Base-by-base conservation (phyloP, 2,329 filamentous ascomycete species). In the Ophiostoma sp. region DNA sequence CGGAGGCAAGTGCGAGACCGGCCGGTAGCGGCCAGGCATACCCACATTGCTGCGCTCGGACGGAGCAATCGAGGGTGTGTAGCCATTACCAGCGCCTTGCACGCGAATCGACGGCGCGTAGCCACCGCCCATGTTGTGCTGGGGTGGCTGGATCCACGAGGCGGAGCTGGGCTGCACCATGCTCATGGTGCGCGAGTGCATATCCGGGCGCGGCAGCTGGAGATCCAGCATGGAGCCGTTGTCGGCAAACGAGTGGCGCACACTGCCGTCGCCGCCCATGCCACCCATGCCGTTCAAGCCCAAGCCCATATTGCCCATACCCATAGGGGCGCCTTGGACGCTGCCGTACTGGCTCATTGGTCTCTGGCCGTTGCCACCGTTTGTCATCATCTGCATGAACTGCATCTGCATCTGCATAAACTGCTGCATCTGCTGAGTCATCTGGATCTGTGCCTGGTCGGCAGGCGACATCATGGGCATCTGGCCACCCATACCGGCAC, bases 341-440 rank as follows among this genome's bases (percentile, higher is more conserved):
- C 27, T 27, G 73, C 75, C 68, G 71, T 71, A 45, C 71, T 71
- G 69, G 64, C 69, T 70, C 66, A 64, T 63, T 0, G 70, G 70
- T 16, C 70, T 73, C 69, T 74, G 73, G 65, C 72, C 74, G 68
- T 71, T 74, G 66, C 70, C 72, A 42, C 70, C 71, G 70, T 79
- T 80, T 12, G 75, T 89, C 74, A 93, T 90, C 89, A 96, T 94
- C 79, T 93, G 93, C 76, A 96, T 91, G 89, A 96, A 93, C 76
- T 96, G 91, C 89, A 96, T 93, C 76, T 96, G 92, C 89, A 95
- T 92, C 76, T 93, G 89, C 90, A 94, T 93, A 79, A 94, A 93
- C 74, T 92, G 89, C 68, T 86, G 85, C 91, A 94, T 93, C 75
- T 93, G 90, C 75, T 92, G 89, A 6, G 86, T 89, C 83, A 95